Conservation (phyloP, 192 early-diverging fungal genomes). For the Rhizophagus clarus region DNA sequence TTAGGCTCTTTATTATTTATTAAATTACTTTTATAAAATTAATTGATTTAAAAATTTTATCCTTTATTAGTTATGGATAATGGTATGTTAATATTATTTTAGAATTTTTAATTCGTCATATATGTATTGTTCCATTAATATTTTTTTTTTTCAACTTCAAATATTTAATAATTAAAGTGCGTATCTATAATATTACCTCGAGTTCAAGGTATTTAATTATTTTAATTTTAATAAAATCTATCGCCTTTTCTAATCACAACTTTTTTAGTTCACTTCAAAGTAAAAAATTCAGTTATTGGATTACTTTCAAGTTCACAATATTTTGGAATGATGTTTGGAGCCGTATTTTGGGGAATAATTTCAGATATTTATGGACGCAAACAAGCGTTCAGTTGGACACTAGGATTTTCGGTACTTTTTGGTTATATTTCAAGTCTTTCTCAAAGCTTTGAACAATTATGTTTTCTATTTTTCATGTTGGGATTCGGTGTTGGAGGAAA, state of each 20-base stretch:
- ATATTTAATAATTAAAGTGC: slow-evolving; percentile 42
- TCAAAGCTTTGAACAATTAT: slow-evolving; percentile 64
- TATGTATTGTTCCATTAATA: neutral
- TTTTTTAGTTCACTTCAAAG: slow-evolving; percentile 57
- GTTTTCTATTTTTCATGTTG: slow-evolving; percentile 62
- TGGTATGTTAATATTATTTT: slow-evolving; percentile 38
- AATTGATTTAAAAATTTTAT: neutral
- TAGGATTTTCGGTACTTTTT: slow-evolving; percentile 71
- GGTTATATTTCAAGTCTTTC: slow-evolving; percentile 68
- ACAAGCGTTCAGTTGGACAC: slow-evolving; percentile 73
- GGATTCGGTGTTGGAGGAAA: slow-evolving; percentile 78
- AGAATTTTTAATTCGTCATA: neutral
- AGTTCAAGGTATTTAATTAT: slow-evolving; percentile 58
- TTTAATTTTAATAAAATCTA: neutral
- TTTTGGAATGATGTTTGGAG: slow-evolving; percentile 81
- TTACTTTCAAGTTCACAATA: slow-evolving; percentile 70
- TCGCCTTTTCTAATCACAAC: neutral
- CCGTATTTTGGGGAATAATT: slow-evolving; percentile 78
- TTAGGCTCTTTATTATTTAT: slow-evolving; percentile 3
- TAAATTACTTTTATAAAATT: neutral
- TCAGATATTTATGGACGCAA: slow-evolving; percentile 75
- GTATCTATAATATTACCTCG: slow-evolving; percentile 73
- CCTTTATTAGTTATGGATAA: slow-evolving; percentile 54
- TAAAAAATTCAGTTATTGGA: slow-evolving; percentile 68
- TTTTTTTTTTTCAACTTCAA: slow-evolving; percentile 7